Evolutionary conservation across 495 filamentous ascomycete species (phyloP).

Genomic region (Talaromyces wortmannii): DNA sequence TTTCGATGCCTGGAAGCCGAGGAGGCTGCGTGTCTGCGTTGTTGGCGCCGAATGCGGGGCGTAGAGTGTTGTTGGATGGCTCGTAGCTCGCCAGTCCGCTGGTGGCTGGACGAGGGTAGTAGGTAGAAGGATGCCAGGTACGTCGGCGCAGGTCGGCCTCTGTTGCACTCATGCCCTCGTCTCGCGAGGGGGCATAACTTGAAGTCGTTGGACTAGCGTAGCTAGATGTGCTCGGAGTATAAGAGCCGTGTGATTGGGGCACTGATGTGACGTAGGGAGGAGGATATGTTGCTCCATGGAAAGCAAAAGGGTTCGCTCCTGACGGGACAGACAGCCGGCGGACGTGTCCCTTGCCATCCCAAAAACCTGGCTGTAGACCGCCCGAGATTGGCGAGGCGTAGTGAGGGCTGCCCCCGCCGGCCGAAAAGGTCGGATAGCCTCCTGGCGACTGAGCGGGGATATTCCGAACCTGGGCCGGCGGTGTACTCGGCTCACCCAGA

Average conservation of each 20-base stretch:
- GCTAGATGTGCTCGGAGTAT: constrained; percentile 50
- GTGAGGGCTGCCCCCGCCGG: constrained; percentile 65
- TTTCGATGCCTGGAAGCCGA: constrained; percentile 82
- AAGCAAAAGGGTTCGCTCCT: constrained; percentile 65
- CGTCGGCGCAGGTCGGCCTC: constrained; percentile 75
- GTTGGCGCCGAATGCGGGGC: constrained; percentile 42
- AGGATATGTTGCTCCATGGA: constrained; percentile 47
- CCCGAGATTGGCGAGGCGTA: constrained; percentile 66
- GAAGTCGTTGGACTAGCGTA: constrained; percentile 68
- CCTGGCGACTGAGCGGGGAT: constrained; percentile 49
- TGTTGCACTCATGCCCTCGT: constrained; percentile 52
- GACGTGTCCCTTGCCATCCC: constrained; percentile 61
- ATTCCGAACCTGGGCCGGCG: constrained; percentile 39
- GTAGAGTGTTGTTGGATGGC: constrained; percentile 48
- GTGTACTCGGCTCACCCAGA: constrained; percentile 37
- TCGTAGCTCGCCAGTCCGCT: constrained; percentile 53
- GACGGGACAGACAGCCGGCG: constrained; percentile 80
- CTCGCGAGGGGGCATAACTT: constrained; percentile 54
- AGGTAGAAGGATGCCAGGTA: constrained; percentile 86
- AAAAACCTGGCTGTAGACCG: constrained; percentile 58
- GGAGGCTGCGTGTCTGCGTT: constrained; percentile 42
- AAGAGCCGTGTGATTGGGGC: constrained; percentile 45
- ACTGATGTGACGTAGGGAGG: constrained; percentile 48
- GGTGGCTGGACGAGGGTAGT: constrained; percentile 55
- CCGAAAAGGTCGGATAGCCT: constrained; percentile 53